Percentiles rank a stretch among this genome's conserved stretches.
Evolutionary conservation across 257 asterid genomes (phyloP).

Genomic region (Mitragyna speciosa): DNA sequence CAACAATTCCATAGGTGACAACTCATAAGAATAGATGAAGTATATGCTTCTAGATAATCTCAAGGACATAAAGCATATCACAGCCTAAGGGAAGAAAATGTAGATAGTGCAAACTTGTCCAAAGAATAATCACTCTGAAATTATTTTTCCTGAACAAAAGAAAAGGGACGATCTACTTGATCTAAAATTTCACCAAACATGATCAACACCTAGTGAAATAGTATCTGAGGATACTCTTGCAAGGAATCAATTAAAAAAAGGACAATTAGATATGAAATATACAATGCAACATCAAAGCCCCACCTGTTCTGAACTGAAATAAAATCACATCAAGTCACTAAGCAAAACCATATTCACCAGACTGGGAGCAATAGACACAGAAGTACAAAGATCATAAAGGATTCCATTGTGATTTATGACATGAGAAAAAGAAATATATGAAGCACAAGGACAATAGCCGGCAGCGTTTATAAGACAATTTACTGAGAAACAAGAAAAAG

Average conservation of each 20-base stretch:
- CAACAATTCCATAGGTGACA: neutral
- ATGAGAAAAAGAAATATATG: neutral
- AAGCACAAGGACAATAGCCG: neutral
- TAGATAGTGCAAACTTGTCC: neutral
- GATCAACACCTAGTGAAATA: neutral
- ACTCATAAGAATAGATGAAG: neutral
- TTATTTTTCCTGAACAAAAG: neutral
- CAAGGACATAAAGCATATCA: neutral
- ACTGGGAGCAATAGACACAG: neutral
- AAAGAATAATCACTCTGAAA: neutral
- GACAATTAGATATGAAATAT: neutral
- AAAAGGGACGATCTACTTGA: neutral
- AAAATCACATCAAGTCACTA: neutral
- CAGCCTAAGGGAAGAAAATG: too few species aligned
- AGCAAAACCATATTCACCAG: neutral
- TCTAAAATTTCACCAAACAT: neutral
- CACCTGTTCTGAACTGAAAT: neutral
- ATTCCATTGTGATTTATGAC: neutral
- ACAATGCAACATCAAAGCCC: too few species aligned
- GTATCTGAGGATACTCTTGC: neutral
- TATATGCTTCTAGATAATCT: neutral
- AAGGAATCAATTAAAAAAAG: neutral
- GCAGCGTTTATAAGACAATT: neutral
- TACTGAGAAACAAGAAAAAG: neutral
- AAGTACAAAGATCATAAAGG: neutral